Conservation (phyloP, 148 eudicot species). For the Vaccinium vitisidaea region DNA sequence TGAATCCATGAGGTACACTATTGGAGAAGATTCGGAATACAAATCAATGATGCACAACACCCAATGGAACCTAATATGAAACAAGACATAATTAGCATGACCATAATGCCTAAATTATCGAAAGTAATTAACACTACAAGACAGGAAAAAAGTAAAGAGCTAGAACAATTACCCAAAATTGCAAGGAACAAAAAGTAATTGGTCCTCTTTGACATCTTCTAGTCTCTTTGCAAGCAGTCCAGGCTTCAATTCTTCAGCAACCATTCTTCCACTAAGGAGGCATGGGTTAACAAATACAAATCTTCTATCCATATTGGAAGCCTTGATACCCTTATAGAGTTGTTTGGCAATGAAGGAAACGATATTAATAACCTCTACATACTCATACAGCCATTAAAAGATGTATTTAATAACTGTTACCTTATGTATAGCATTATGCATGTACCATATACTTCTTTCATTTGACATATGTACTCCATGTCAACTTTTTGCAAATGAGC, state of each 20-base stretch:
- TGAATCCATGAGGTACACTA: not conserved
- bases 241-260: not conserved
- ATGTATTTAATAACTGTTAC: not conserved
- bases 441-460: not conserved
- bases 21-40: not conserved
- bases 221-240: not conserved
- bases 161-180: too few species aligned
- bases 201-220: too few species aligned
- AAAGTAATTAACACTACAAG: too few species aligned
- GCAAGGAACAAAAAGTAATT: too few species aligned
- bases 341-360: too few species aligned
- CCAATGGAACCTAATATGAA: too few species aligned
- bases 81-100: too few species aligned
- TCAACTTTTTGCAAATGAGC: not conserved
- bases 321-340: not conserved
- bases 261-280: not conserved
- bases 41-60: not conserved
- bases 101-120: too few species aligned
- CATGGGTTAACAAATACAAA: not conserved
- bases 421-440: not conserved
- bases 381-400: too few species aligned
- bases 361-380: too few species aligned
- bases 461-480: not conserved
- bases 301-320: too few species aligned
- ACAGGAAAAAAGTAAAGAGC: too few species aligned